Percentiles rank a stretch among this genome's conserved stretches.
phyloP scores from a whole-genome alignment of 2,329 filamentous ascomycete species.

The Phyllosticta citribraziliensis region DNA sequence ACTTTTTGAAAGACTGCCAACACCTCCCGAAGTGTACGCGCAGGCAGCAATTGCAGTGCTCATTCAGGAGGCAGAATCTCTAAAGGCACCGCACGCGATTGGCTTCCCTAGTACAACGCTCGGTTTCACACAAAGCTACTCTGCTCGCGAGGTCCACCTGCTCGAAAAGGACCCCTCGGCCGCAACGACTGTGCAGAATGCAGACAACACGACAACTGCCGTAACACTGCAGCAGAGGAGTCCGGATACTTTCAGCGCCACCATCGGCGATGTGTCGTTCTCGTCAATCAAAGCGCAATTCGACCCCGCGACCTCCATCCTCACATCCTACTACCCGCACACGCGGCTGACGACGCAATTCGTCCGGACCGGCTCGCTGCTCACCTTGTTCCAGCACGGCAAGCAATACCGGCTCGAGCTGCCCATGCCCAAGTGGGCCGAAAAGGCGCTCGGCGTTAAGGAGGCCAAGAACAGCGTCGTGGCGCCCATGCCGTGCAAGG shows the following conservation, averaged over 20 bases:
- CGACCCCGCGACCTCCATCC: conserved; percentile 34
- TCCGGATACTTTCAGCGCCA: conserved; percentile 42
- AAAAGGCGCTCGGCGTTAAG: conserved; percentile 75
- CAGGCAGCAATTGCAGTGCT: conserved; percentile 78
- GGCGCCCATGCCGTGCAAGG: conserved; percentile 96
- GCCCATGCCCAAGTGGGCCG: conserved; percentile 64
- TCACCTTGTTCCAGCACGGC: conserved; percentile 70
- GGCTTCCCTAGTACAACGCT: conserved; percentile 12
- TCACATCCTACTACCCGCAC: conserved; percentile 72
- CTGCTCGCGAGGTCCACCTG: conserved; percentile 53
- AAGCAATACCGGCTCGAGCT: conserved; percentile 47
- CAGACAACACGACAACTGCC: conserved; percentile 33
- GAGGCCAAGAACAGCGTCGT: conserved; percentile 73
- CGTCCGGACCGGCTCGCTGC: conserved; percentile 48
- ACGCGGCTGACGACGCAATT: conserved; percentile 73
- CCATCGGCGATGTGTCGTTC: conserved; percentile 30
- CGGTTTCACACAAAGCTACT: conserved; percentile 53
- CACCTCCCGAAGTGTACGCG: conserved; percentile 65
- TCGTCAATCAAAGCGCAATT: conserved; percentile 40
- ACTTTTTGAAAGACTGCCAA: conserved; percentile 56
- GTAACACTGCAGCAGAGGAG: conserved; percentile 44
- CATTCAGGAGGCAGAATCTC: conserved; percentile 30
- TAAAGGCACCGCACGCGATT: conserved; percentile 10
- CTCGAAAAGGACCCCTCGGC: conserved; percentile 25
- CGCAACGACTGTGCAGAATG: conserved; percentile 17